Evolutionary conservation across 257 asterid species (phyloP).

Genomic region (Apocynum venetum): DNA sequence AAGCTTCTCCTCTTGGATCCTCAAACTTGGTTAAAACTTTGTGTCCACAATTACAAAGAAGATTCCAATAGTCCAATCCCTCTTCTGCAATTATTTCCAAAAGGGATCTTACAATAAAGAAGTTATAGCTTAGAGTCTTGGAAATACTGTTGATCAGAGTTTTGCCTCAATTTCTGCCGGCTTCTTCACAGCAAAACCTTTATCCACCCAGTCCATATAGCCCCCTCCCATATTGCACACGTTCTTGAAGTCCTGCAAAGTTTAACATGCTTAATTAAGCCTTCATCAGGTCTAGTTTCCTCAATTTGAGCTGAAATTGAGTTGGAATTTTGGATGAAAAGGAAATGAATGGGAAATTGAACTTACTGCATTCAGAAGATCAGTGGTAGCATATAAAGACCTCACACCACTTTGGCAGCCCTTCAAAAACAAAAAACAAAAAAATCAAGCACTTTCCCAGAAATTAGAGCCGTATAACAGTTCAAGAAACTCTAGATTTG

Average conservation of each 20-base stretch:
- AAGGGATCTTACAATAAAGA: not conserved
- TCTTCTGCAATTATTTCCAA: not conserved
- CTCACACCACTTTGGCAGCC: conserved; percentile 91
- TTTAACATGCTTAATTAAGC: not conserved
- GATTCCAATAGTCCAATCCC: not conserved
- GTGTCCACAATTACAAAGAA: not conserved
- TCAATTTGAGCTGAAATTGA: not conserved
- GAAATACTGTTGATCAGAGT: conserved; percentile 10
- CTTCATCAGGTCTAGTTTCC: not conserved
- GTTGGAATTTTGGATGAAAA: not conserved
- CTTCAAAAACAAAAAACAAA: conserved; percentile 30
- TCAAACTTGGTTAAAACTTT: not conserved
- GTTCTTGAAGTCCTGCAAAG: conserved; percentile 56
- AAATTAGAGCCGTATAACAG: not conserved
- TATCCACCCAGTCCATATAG: conserved; percentile 56
- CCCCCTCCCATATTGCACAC: conserved; percentile 80
- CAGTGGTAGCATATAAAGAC: conserved; percentile 62
- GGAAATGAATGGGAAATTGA: not conserved
- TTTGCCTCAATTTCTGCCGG: conserved; percentile 17
- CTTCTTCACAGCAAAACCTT: conserved; percentile 43
- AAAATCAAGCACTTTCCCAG: not conserved
- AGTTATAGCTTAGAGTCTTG: not conserved
- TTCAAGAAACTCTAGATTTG: not conserved
- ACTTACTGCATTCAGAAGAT: conserved; percentile 70
- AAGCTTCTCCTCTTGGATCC: too few relatives aligned